Evolutionary conservation across 441 rosid genomes (phyloP), one percentile per base, ranked within the genome.

Genomic region (Eutrema salsugineum): DNA sequence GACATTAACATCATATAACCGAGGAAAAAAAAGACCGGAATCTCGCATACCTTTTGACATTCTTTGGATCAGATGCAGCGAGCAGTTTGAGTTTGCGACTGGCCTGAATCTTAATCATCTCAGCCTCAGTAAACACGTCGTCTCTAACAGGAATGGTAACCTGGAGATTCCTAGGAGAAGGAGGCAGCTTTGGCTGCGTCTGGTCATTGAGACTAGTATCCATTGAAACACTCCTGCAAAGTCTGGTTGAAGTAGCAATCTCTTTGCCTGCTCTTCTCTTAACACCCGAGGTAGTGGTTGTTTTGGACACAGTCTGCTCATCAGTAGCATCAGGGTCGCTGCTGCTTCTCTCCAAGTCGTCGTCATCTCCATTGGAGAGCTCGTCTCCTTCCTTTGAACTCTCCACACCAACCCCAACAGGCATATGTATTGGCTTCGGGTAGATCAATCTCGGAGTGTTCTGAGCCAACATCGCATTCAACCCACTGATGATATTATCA

Each of bases 191-290:
- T 1, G 35, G 8, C n/a, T n/a, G n/a, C 7, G 35, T 6, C 35
- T 32, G 6, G 8, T 6, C 27, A 5, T 33, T 33, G 15, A 33
- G 7, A 56, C 7, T 10, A 33, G 93, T 85, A 80, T 86, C 97
- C 91, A 86, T 74, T 33, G 96, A 89, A 71, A 88, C 78, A 78
- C 97, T 89, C 79, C 94, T 78, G 66, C 77, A 82, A 54, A 82
- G 90, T 49, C 87, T 84, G 56, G 78, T 57, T 5, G 88, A 66
- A 12, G 90, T 80, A 77, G 86, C 78, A 63, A 85, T 82, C 50
- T 88, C 97, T 20, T 82, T 84, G 12, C 80, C 90, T 0, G 90
- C 91, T 61, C 81, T 73, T 76, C 91, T 84, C 78, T 92, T 89
- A 30, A 75, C 66, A 40, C 94, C 91, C 17, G 36, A 48, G 1